Evolutionary conservation across 129 eudicot species (phyloP).

Genomic region (Pittosporum tobira): DNA sequence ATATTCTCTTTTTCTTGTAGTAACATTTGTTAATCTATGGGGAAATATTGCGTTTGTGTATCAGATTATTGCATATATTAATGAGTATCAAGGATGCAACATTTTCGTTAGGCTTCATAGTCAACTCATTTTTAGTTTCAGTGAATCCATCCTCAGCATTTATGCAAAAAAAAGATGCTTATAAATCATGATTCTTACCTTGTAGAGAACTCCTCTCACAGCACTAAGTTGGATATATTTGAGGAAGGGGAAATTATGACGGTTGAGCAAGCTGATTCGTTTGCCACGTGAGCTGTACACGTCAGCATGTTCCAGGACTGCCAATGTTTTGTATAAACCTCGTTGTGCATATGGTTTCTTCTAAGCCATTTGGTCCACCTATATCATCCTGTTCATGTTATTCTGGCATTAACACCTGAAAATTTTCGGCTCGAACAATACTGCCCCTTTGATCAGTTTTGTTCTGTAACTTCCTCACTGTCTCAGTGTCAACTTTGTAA

Average conservation of each 20-base stretch:
- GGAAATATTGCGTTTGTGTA: too few species aligned
- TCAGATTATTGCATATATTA: too few species aligned
- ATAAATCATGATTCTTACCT: too few species aligned
- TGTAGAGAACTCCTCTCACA: conserved; percentile 37
- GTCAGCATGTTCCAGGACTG: conserved; percentile 32
- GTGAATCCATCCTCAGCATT: too few species aligned
- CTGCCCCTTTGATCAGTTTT: background rate
- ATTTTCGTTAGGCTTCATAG: too few species aligned
- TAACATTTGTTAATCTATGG: too few species aligned
- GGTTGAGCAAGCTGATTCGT: conserved; percentile 31
- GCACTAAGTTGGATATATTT: conserved; percentile 30
- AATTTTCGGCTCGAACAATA: background rate
- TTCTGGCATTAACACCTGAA: background rate
- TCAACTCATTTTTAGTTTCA: too few species aligned
- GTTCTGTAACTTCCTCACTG: background rate
- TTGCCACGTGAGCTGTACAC: conserved; percentile 43
- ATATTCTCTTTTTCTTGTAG: too few species aligned
- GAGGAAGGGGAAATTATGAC: conserved; percentile 44
- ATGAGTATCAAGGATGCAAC: too few species aligned
- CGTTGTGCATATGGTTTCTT: conserved; percentile 43
- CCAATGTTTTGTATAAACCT: conserved; percentile 26
- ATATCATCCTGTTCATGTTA: background rate
- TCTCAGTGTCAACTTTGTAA: background rate
- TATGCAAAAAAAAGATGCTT: too few species aligned
- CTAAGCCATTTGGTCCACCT: conserved; percentile 15